phyloP scores from a whole-genome alignment of 1,284 basidiomycete genomes.

The Lentinula novae-zelandiae region DNA sequence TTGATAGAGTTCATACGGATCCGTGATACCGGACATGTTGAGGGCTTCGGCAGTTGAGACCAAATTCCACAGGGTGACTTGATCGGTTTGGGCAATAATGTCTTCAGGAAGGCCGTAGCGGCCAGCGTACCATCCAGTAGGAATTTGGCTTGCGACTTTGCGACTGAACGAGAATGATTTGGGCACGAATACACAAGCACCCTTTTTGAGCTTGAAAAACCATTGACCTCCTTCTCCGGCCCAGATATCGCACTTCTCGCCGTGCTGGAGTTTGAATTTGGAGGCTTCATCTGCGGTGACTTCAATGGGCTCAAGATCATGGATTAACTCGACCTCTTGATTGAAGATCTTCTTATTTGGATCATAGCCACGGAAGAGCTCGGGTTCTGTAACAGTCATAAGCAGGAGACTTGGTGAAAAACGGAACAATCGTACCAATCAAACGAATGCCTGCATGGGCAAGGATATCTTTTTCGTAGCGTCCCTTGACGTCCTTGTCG shows the following conservation, averaged over 20 bases:
- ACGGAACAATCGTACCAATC: constrained; percentile 62
- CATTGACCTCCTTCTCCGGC: constrained; percentile 86
- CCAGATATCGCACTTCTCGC: constrained; percentile 96
- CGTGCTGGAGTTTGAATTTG: constrained; percentile 96
- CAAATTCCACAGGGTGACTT: constrained; percentile 95
- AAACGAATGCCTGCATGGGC: constrained; percentile 92
- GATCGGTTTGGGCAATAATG: constrained; percentile 92
- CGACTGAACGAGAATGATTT: constrained; percentile 96
- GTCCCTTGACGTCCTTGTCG: constrained; percentile 93
- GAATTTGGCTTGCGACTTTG: constrained; percentile 93
- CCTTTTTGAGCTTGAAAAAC: constrained; percentile 99
- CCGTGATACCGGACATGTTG: constrained; percentile 95
- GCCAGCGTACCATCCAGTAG: constrained; percentile 95
- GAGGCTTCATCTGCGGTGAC: constrained; percentile 87
- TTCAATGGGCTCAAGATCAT: constrained; percentile 96
- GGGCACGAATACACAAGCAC: constrained; percentile 89
- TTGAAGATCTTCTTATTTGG: constrained; percentile 96
- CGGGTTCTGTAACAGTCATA: constrained; percentile 67
- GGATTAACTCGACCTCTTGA: constrained; percentile 95
- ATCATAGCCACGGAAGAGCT: constrained; percentile 96
- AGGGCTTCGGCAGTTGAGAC: constrained; percentile 94
- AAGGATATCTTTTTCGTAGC: constrained; percentile 94
- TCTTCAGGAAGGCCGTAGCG: constrained; percentile 98
- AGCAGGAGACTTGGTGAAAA: constrained; percentile 16
- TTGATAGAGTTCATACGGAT: constrained; percentile 96